Percentiles rank a stretch among this genome's conserved stretches.
Evolutionary conservation across 192 early-diverging fungal species (phyloP).

Genomic region (Hyaloraphidium curvatum): DNA sequence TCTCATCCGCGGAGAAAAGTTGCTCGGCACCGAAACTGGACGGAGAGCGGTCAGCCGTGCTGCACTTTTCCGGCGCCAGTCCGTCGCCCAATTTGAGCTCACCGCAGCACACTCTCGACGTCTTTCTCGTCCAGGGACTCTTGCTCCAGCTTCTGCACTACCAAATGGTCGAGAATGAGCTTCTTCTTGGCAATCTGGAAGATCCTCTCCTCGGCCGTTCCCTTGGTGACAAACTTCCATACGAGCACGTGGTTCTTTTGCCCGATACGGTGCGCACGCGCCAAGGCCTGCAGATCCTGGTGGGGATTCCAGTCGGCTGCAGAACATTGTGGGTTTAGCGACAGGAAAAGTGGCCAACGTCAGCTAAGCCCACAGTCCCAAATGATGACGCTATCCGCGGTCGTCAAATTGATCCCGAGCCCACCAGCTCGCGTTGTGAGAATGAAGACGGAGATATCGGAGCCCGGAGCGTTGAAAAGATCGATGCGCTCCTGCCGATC

Average conservation of each 20-base stretch:
- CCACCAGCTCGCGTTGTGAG: constrained; percentile 59
- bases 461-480: constrained; percentile 38
- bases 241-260: constrained; percentile 42
- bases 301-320: constrained; percentile 51
- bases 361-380: constrained; percentile 24
- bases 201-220: constrained; percentile 35
- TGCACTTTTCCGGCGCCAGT: too few relatives aligned
- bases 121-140: constrained; percentile 13
- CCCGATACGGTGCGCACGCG: constrained; percentile 53
- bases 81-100: too few relatives aligned
- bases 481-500: constrained; percentile 37
- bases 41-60: too few relatives aligned
- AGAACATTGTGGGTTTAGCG: neutral
- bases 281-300: constrained; percentile 48
- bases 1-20: neutral
- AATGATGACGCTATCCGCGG: constrained; percentile 57
- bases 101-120: constrained; percentile 9
- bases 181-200: constrained; percentile 54
- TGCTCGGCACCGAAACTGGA: neutral
- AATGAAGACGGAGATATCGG: constrained; percentile 41
- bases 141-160: constrained; percentile 45
- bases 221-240: constrained; percentile 39
- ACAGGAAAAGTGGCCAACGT: constrained; percentile 3
- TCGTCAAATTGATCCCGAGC: constrained; percentile 47
- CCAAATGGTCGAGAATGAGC: constrained; percentile 50